Percentiles rank a stretch among this genome's conserved stretches.
Conservation (phyloP, 768 basidiomycete species). For the Ramaria sp. region DNA sequence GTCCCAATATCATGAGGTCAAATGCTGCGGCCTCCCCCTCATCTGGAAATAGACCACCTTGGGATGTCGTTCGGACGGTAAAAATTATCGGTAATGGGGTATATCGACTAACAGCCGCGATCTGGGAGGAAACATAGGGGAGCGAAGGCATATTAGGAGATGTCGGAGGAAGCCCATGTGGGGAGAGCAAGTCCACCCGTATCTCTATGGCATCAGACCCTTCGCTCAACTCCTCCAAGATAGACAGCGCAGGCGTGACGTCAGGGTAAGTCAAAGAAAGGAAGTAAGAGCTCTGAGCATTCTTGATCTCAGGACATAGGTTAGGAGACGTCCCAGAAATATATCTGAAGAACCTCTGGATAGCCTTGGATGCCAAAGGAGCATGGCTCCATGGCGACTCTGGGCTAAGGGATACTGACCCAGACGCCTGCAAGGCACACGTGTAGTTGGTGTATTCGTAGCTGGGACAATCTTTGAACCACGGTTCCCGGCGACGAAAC, state of each 20-base stretch:
- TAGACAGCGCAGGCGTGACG: conserved; percentile 52
- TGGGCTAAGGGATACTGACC: neutral
- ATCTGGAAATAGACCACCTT: conserved; percentile 91
- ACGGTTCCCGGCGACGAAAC: conserved; percentile 71
- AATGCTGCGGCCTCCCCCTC: conserved; percentile 58
- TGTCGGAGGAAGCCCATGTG: conserved; percentile 27
- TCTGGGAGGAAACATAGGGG: conserved; percentile 69
- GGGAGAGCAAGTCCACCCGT: conserved; percentile 80
- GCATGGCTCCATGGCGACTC: conserved; percentile 6
- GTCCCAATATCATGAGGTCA: conserved; percentile 64
- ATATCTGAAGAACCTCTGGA: conserved; percentile 77
- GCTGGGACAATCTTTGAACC: conserved; percentile 74
- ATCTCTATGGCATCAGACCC: conserved; percentile 91
- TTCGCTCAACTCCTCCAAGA: conserved; percentile 61
- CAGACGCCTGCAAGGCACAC: conserved; percentile 15
- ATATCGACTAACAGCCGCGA: conserved; percentile 64
- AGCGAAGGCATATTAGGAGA: conserved; percentile 51
- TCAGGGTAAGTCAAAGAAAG: conserved; percentile 89
- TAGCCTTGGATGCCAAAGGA: conserved; percentile 25
- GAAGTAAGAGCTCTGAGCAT: conserved; percentile 75
- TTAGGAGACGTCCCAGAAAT: conserved; percentile 68
- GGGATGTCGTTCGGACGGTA: conserved; percentile 78
- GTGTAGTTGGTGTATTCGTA: conserved; percentile 79
- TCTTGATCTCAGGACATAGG: conserved; percentile 39
- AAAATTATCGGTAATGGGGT: conserved; percentile 84